Percentiles rank a stretch among this genome's conserved stretches.
phyloP scores from a whole-genome alignment of 257 asterid genomes.

The Ophiorrhiza pumila region DNA sequence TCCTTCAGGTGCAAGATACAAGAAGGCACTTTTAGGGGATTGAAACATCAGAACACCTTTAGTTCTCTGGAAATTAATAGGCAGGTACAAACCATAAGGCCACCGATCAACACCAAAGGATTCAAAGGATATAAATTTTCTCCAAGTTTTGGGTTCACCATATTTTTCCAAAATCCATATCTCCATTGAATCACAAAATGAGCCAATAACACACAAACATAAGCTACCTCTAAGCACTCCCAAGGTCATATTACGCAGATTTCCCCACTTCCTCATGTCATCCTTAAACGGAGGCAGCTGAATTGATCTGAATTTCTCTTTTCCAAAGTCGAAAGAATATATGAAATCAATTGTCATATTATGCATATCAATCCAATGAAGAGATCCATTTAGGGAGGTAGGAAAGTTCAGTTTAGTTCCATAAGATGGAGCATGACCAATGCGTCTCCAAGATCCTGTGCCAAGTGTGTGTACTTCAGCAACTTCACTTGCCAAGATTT shows the following conservation, averaged over 20 bases:
- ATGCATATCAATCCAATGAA: constrained; percentile 2
- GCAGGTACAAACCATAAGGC: not conserved
- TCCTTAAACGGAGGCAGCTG: not conserved
- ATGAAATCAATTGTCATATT: not conserved
- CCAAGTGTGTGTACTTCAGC: constrained; percentile 12
- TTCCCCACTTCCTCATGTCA: no score
- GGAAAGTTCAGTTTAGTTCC: not conserved
- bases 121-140: not conserved
- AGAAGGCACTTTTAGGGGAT: not conserved
- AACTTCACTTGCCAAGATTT: no score
- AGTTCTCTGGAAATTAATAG: not conserved
- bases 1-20: not conserved
- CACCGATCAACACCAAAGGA: not conserved
- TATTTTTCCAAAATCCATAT: constrained; percentile 11
- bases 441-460: constrained; percentile 2
- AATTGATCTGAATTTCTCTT: not conserved
- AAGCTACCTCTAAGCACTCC: constrained; percentile 6
- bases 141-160: constrained; percentile 7
- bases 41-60: constrained; percentile 1
- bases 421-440: not conserved
- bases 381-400: constrained; percentile 1
- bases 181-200: not conserved
- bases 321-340: constrained; percentile 3
- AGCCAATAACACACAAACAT: not conserved
- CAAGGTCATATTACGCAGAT: not conserved